Base-by-base conservation (phyloP, 2,329 filamentous ascomycete species). In the Neoascochyta sp. region DNA sequence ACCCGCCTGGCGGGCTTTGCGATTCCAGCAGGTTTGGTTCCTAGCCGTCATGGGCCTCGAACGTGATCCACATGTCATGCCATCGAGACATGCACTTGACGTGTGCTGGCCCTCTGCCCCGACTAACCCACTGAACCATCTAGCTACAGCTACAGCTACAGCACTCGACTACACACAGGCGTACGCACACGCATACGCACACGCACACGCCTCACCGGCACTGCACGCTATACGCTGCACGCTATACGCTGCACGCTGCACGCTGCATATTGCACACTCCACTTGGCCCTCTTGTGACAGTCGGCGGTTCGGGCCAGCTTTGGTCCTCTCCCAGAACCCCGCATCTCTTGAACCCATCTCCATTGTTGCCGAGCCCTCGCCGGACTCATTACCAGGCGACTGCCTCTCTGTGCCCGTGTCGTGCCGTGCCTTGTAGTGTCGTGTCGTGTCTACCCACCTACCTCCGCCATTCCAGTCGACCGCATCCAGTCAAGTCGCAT, bases 41-140 rank as follows among this genome's bases (percentile, higher is more conserved):
- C 54, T 54, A 54, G 52, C 32, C 47, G 51, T 52, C 43, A 37
- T 34, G 43, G 41, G 48, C 34, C 56, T 62, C 57, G 57, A 62
- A 59, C 57, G 54, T 60, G 57, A 62, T 60, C 25, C 39, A 32
- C 41, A 57, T 52, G 47, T 62, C 57, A 60, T 62, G 57, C 35
- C 31, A 59, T 62, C 56, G 57, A 57, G 57, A 50, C 51, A n/a
- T n/a, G n/a, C n/a, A n/a, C n/a, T n/a, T n/a, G n/a, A n/a, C n/a
- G n/a, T n/a, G n/a, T n/a, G n/a, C n/a, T n/a, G n/a, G n/a, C n/a
- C n/a, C n/a, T n/a, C n/a, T n/a, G n/a, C n/a, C n/a, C n/a, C n/a
- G n/a, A 41, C 41, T 47, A 49, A 54, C 45, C 21, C 37, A 20
- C 34, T 33, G 30, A 37, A 31, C 24, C 24, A 14, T 43, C 24